These are phyloP conservation scores for Triadica sebifera DNA, from an alignment of 345 rosid genomes.

Conservation along the genomic window DNA sequence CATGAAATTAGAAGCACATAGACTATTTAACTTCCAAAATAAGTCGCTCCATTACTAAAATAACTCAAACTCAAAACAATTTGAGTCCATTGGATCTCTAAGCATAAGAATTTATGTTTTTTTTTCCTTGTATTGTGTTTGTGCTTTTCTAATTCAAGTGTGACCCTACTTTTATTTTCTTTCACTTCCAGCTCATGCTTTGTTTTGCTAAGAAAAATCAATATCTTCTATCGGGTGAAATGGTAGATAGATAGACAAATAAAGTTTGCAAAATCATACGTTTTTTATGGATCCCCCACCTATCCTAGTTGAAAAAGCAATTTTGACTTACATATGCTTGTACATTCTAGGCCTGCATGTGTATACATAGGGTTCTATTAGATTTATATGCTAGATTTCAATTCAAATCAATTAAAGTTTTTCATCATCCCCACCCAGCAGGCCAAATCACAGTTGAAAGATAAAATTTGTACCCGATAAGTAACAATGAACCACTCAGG, in stretches of 20 bases:
- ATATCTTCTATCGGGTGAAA: background rate
- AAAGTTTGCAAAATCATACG: background rate
- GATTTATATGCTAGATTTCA: background rate
- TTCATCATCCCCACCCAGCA: background rate
- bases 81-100: background rate
- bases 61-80: background rate
- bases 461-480: background rate
- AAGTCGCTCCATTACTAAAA: background rate
- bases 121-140: too few relatives aligned
- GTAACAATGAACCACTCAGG: background rate
- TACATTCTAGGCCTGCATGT: background rate
- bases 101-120: background rate
- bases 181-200: background rate
- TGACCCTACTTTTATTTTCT: background rate
- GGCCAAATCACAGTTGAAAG: background rate
- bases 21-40: background rate
- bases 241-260: background rate
- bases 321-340: background rate
- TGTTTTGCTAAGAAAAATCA: background rate
- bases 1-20: background rate
- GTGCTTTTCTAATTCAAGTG: background rate
- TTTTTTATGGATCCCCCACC: background rate
- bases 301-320: background rate
- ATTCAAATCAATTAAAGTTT: background rate
- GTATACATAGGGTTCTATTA: background rate